Base-by-base conservation (phyloP, 139 green algal species). In the Haematococcus sp. region DNA sequence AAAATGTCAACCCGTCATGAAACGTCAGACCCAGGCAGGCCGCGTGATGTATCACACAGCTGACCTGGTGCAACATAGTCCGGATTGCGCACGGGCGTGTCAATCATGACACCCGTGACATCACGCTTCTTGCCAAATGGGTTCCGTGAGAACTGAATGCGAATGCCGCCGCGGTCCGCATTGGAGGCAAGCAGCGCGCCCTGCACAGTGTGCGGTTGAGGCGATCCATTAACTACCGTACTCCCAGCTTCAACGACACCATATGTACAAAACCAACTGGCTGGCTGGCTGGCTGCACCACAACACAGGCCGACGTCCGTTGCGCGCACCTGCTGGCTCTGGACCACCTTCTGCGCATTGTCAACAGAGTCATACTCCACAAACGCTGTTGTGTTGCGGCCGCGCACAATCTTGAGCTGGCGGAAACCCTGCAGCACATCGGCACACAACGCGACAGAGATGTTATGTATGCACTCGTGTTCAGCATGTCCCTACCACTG, bases 141-240 rank as follows among this genome's bases (percentile, higher is more conserved):
- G 77, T 97, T 97, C 63, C 94, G 95, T 68, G 74, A 88, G 80
- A 86, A 97, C 82, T 95, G 88, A 52, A 96, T 89, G n/a, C 91
- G 81, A 58, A 96, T 91, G 63, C 83, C 84, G 28, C 92, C 91
- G 1, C 88, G 77, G 70, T 96, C 90, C 30, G 85, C 9, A 80
- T 86, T 72, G 16, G 66, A 72, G 0, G 32, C 44, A 44, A 93
- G 81, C n/a, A 92, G 73, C 31, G 83, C 83, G 5, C 32, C 67
- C 43, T 60, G 66, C 25, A 73, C 40, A 49, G n/a, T n/a, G n/a
- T n/a, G n/a, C n/a, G n/a, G n/a, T n/a, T n/a, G n/a, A n/a, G n/a
- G n/a, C n/a, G n/a, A n/a, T n/a, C n/a, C n/a, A n/a, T n/a, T n/a
- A n/a, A n/a, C n/a, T n/a, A n/a, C n/a, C n/a, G n/a, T n/a, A n/a